Percentiles rank a stretch among this genome's conserved stretches.
Conservation (phyloP, 768 basidiomycete species). For the Lanmaoa pseudosensibilis region DNA sequence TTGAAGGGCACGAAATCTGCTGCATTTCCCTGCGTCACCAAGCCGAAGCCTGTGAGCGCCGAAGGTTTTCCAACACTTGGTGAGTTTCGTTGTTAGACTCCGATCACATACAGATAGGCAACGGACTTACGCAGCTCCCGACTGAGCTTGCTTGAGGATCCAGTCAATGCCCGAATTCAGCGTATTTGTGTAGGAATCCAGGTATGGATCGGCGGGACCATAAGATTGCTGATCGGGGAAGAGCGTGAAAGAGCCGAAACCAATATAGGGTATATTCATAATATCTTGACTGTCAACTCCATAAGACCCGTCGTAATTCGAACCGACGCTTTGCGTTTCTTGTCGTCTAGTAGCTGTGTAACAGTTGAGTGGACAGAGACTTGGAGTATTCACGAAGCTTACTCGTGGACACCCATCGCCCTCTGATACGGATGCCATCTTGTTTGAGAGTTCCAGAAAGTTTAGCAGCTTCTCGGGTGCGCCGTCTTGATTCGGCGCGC, state of each 20-base stretch:
- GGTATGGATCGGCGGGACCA: conserved; percentile 45
- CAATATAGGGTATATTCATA: conserved; percentile 52
- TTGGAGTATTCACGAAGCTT: conserved; percentile 14
- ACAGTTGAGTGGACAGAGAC: conserved; percentile 1
- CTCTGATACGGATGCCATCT: conserved; percentile 52
- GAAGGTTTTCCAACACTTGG: conserved; percentile 56
- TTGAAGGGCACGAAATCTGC: conserved; percentile 65
- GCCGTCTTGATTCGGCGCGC: conserved; percentile 49
- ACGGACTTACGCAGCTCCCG: conserved; percentile 42
- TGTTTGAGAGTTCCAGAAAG: conserved; percentile 32
- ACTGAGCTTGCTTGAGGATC: conserved; percentile 51
- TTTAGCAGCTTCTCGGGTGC: conserved; percentile 37
- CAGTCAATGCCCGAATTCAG: conserved; percentile 53
- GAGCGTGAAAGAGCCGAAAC: conserved; percentile 58
- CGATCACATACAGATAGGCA: background rate
- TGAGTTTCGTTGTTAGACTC: conserved; percentile 4
- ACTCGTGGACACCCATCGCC: conserved; percentile 60
- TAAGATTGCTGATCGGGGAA: conserved; percentile 71
- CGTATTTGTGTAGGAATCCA: conserved; percentile 52
- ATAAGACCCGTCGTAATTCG: conserved; percentile 59
- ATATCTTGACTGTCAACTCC: conserved; percentile 72
- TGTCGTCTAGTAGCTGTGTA: conserved; percentile 49
- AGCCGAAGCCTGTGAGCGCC: conserved; percentile 55
- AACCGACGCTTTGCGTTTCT: conserved; percentile 41
- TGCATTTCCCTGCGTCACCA: conserved; percentile 57